Conservation (phyloP, 129 eudicot genomes). For the carrot (Daucus carota) region DNA sequence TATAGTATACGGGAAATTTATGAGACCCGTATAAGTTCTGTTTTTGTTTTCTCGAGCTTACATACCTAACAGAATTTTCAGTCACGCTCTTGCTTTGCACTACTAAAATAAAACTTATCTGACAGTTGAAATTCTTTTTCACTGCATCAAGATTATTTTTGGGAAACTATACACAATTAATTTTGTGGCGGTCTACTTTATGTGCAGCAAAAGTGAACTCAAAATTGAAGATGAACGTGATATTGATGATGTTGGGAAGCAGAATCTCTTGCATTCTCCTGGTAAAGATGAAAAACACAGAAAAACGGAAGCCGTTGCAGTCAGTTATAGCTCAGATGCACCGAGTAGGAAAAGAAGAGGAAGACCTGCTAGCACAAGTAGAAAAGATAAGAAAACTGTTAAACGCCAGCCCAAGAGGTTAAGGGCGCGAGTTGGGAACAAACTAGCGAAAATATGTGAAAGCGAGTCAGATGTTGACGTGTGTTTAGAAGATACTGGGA, state of each 20-base stretch:
- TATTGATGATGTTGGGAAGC: slow-evolving; percentile 19
- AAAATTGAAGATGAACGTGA: slow-evolving; percentile 16
- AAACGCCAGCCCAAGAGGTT: slow-evolving; percentile 45
- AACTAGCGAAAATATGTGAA: slow-evolving; percentile 54
- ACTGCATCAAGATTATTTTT: not conserved
- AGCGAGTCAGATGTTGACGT: slow-evolving; percentile 39
- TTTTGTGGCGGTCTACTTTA: slow-evolving; percentile 7
- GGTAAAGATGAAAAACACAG: slow-evolving; percentile 21
- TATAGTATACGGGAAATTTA: not conserved
- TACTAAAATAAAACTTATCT: not conserved
- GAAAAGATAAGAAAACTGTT: slow-evolving; percentile 25
- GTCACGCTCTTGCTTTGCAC: not conserved
- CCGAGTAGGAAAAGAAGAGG: slow-evolving; percentile 40
- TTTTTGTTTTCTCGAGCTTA: not conserved
- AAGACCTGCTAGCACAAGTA: slow-evolving; percentile 33
- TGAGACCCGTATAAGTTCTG: not conserved
- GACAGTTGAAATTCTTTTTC: not conserved
- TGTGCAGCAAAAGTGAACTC: slow-evolving; percentile 24
- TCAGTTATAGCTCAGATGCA: slow-evolving; percentile 6
- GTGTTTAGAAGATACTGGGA: slow-evolving; percentile 20
- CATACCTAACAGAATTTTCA: not conserved
- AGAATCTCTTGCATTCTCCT: slow-evolving; percentile 3
- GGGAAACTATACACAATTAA: not conserved
- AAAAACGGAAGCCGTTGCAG: slow-evolving; percentile 15
- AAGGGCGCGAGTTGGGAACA: slow-evolving; percentile 46